These are phyloP conservation scores for Actinomucor elegans DNA, from an alignment of 371 early-diverging fungal species.

Conservation along the genomic window DNA sequence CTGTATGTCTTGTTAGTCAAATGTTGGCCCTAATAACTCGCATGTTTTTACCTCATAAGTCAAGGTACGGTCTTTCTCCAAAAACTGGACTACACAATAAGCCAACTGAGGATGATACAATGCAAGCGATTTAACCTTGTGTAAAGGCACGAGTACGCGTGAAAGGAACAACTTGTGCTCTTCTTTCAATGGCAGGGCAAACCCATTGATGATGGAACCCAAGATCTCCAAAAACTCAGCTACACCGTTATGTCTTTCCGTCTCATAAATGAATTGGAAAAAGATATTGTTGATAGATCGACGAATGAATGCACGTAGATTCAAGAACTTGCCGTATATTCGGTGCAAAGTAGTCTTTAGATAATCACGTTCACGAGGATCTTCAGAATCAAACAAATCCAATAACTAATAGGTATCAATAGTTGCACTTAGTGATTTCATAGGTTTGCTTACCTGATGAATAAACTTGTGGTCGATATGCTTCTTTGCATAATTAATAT, in stretches of 20 bases:
- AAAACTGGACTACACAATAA: slow-evolving; percentile 95
- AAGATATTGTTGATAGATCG: slow-evolving; percentile 95
- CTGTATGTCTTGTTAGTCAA: slow-evolving; percentile 27
- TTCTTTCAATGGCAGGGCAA: slow-evolving; percentile 93
- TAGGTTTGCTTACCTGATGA: slow-evolving; percentile 58
- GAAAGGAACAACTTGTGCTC: slow-evolving; percentile 93
- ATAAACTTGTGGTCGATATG: slow-evolving; percentile 92
- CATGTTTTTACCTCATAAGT: slow-evolving; percentile 72
- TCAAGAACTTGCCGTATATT: slow-evolving; percentile 95
- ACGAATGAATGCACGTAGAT: slow-evolving; percentile 93
- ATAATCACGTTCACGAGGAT: slow-evolving; percentile 94
- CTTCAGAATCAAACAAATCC: slow-evolving; percentile 94
- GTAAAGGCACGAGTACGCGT: slow-evolving; percentile 87
- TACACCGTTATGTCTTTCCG: slow-evolving; percentile 92
- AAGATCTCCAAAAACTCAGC: slow-evolving; percentile 94
- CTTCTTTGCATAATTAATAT: slow-evolving; percentile 90
- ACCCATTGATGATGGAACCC: slow-evolving; percentile 97
- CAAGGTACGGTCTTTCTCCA: slow-evolving; percentile 90
- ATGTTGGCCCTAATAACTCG: neutral
- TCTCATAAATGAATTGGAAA: slow-evolving; percentile 93
- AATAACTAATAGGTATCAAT: slow-evolving; percentile 57
- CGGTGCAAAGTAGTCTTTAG: slow-evolving; percentile 95
- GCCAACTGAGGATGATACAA: slow-evolving; percentile 94
- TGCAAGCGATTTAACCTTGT: slow-evolving; percentile 86
- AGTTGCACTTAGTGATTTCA: neutral